Base-by-base conservation (phyloP, 1,284 basidiomycete species). In the Boletus mariae region DNA sequence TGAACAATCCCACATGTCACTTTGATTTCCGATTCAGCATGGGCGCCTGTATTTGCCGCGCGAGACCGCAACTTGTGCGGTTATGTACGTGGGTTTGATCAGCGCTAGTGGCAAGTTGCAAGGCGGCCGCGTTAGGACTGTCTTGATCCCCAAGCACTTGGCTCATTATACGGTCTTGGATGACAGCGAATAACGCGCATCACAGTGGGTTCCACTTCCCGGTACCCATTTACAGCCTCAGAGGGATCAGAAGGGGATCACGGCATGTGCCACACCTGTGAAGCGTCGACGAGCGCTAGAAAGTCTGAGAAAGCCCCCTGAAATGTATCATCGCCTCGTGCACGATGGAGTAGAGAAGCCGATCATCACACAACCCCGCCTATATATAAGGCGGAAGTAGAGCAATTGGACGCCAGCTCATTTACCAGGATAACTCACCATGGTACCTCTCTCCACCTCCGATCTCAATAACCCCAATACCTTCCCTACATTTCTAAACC, bases 381-480 rank as follows among this genome's bases (percentile, higher is more conserved):
- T 26, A 51, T 67, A 64, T 65, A 67, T 45, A 56, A 35, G 40
- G 51, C 15, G 40, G 46, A 28, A 28, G 46, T 5, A 46, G 37
- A 45, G 5, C 1, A 13, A 15, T 17, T 51, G 28, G 40, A 15
- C 32, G 5, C 29, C 26, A 37, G 29, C 38, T 40, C 51, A 35
- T 32, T 32, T 17, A 49, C 1, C 43, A 40, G 38, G 7, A 54
- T 15, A 51, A 47, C 53, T 53, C 52, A 50, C 53, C 51, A 28
- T 67, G 59, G 51, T 53, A 1, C 57, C 52, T 35, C 45, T 57
- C 1, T 50, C 56, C 38, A 52, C 65, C 20, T 68, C 68, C n/a
- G 54, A 70, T 17, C 68, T 67, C 51, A 69, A 66, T 38, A 53
- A 64, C 28, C 29, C 59, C 1, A 42, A 35, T 7, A 56, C 68